These are phyloP conservation scores for Didymella sp. DNA, from an alignment of 2,329 filamentous ascomycete genomes.

Conservation along the genomic window DNA sequence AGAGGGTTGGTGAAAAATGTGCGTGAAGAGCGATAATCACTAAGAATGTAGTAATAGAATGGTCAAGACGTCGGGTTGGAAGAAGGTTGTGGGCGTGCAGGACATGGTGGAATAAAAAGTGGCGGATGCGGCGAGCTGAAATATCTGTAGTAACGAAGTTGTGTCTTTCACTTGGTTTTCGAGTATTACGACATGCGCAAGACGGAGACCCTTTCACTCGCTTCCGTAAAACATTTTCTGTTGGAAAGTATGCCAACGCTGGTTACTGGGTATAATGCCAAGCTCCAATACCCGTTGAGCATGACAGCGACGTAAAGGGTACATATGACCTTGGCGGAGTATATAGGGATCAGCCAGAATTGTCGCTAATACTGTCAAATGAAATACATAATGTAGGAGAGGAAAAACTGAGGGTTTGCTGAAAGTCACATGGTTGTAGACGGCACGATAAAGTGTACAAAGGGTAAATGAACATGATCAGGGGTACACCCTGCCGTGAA, in stretches of 20 bases:
- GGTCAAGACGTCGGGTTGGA: no score
- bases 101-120: not conserved
- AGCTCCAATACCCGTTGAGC: no score
- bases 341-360: not conserved
- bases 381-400: not conserved
- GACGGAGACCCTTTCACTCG: not conserved
- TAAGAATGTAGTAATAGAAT: no score
- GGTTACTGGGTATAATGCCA: no score
- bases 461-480: not conserved
- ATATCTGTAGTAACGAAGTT: not conserved
- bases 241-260: no score
- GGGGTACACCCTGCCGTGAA: not conserved
- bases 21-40: no score
- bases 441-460: not conserved
- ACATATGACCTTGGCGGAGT: not conserved
- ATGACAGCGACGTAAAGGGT: not conserved
- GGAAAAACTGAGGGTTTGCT: not conserved
- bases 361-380: not conserved
- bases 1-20: no score
- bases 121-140: not conserved
- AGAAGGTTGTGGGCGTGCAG: no score
- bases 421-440: not conserved
- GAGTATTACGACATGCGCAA: not conserved
- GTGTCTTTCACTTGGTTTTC: not conserved
- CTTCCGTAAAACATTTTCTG: no score